Percentiles rank a stretch among this genome's conserved stretches.
Evolutionary conservation across 2,329 filamentous ascomycete genomes (phyloP).

Genomic region (Pseudogymnoascus sp.): DNA sequence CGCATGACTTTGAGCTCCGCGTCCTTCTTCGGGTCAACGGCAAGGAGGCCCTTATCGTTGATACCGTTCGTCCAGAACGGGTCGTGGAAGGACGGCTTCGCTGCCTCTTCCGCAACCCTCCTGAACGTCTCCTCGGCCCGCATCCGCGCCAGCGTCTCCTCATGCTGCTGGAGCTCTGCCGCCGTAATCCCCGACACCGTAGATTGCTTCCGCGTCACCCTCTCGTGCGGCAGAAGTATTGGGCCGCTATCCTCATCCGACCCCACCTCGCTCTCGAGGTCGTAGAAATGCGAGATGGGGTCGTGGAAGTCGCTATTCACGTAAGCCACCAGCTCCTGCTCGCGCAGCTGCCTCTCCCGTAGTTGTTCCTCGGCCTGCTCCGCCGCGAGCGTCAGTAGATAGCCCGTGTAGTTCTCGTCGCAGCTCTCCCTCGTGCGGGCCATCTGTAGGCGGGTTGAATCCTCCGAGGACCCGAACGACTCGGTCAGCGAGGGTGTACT

Average conservation of each 20-base stretch:
- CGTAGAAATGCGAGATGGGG: slow-evolving; percentile 29
- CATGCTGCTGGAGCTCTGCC: slow-evolving; percentile 28
- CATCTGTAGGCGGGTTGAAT: slow-evolving; percentile 27
- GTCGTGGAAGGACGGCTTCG: slow-evolving; percentile 24
- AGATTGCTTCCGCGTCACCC: slow-evolving; percentile 1
- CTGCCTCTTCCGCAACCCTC: slow-evolving; percentile 27
- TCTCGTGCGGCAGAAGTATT: slow-evolving; percentile 16
- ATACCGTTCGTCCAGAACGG: slow-evolving; percentile 29
- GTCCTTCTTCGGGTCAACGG: slow-evolving; percentile 19
- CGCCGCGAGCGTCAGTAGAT: slow-evolving; percentile 70
- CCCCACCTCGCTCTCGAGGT: slow-evolving; percentile 24
- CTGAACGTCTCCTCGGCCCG: slow-evolving; percentile 27
- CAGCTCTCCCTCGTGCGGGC: slow-evolving; percentile 57
- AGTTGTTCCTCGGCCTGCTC: slow-evolving; percentile 73
- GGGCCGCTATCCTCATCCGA: slow-evolving; percentile 25
- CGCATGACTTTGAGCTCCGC: slow-evolving; percentile 42
- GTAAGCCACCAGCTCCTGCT: slow-evolving; percentile 66
- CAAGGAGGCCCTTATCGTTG: slow-evolving; percentile 20
- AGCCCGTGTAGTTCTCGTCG: slow-evolving; percentile 67
- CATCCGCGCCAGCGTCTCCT: slow-evolving; percentile 25
- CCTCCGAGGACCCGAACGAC: slow-evolving; percentile 26
- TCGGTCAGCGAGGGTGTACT: slow-evolving; percentile 25
- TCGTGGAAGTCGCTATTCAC: slow-evolving; percentile 50
- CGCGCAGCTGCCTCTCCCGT: slow-evolving; percentile 60
- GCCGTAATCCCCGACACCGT: neutral